Evolutionary conservation across 1,284 basidiomycete species (phyloP).

Genomic region (Austropuccinia psidii): DNA sequence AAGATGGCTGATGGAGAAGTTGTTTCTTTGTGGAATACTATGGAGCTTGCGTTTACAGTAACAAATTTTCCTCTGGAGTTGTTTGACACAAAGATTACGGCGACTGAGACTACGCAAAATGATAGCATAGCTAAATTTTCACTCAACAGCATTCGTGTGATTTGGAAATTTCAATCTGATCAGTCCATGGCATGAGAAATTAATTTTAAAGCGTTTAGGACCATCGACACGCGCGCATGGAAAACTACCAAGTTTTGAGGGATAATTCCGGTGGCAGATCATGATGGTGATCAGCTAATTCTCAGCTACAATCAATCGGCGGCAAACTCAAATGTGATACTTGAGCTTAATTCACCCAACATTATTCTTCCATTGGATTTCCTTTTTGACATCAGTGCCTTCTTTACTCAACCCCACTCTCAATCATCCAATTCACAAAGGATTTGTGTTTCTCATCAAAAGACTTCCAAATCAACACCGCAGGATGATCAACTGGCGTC

Average conservation of each 20-base stretch:
- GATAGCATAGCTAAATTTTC: constrained; percentile 80
- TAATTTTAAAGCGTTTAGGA: constrained; percentile 78
- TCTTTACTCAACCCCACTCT: constrained; percentile 64
- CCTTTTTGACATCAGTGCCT: constrained; percentile 76
- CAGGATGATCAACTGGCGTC: background rate
- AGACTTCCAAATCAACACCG: constrained; percentile 1
- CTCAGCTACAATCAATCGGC: constrained; percentile 70
- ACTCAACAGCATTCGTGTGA: constrained; percentile 68
- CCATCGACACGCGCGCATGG: constrained; percentile 77
- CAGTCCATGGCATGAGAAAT: constrained; percentile 79
- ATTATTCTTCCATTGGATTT: constrained; percentile 91
- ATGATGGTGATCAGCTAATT: constrained; percentile 91
- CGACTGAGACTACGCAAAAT: constrained; percentile 59
- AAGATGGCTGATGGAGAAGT: constrained; percentile 55
- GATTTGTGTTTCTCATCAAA: too few relatives aligned
- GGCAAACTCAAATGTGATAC: constrained; percentile 62
- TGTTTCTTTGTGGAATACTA: constrained; percentile 55
- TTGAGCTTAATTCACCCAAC: constrained; percentile 87
- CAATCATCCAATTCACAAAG: constrained; percentile 6
- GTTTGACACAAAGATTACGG: constrained; percentile 65
- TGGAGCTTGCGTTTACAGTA: constrained; percentile 72
- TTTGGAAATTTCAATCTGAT: constrained; percentile 75
- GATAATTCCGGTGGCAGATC: constrained; percentile 83
- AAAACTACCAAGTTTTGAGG: constrained; percentile 75
- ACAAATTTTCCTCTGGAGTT: constrained; percentile 77